Percentiles rank a stretch among this genome's conserved stretches.
These are phyloP conservation scores for Cavenderia fasciculata DNA, from an alignment of 78 protist species.

Conservation along the genomic window DNA sequence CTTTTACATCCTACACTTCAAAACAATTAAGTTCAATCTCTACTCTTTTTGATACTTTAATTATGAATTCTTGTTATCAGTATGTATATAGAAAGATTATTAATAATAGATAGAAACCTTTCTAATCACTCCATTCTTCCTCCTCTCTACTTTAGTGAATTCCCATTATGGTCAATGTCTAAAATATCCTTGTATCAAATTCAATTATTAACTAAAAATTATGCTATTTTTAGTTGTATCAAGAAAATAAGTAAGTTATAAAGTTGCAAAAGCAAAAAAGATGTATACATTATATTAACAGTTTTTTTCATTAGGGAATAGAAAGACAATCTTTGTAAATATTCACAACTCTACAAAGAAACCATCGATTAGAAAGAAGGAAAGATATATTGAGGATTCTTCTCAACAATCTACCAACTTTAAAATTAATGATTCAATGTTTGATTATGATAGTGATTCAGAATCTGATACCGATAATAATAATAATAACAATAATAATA, in stretches of 20 bases:
- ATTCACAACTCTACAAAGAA: slow-evolving; percentile 11
- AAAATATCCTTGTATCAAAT: slow-evolving; percentile 39
- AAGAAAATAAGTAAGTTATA: slow-evolving; percentile 32
- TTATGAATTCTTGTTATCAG: slow-evolving; percentile 15
- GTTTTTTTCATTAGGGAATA: neutral
- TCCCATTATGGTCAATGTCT: slow-evolving; percentile 56
- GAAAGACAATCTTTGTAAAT: slow-evolving; percentile 5
- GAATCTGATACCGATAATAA: too few relatives aligned
- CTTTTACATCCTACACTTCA: slow-evolving; percentile 13
- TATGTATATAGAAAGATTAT: neutral
- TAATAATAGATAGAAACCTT: too few relatives aligned
- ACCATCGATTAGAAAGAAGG: slow-evolving; percentile 63
- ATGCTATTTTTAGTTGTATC: slow-evolving; percentile 5
- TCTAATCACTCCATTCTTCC: too few relatives aligned
- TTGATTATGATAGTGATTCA: too few relatives aligned
- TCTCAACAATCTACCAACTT: too few relatives aligned
- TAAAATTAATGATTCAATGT: too few relatives aligned
- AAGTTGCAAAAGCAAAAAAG: neutral
- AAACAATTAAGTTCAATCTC: slow-evolving; percentile 36
- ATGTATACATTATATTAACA: neutral
- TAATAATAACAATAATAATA: too few relatives aligned
- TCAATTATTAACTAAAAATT: slow-evolving; percentile 36
- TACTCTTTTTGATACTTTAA: slow-evolving; percentile 43
- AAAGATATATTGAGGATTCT: slow-evolving; percentile 16
- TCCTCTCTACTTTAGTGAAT: neutral